Evolutionary conservation across 441 rosid genomes (phyloP), one percentile per base, ranked within the genome.

Genomic region (Arabidopsis hybrid): DNA sequence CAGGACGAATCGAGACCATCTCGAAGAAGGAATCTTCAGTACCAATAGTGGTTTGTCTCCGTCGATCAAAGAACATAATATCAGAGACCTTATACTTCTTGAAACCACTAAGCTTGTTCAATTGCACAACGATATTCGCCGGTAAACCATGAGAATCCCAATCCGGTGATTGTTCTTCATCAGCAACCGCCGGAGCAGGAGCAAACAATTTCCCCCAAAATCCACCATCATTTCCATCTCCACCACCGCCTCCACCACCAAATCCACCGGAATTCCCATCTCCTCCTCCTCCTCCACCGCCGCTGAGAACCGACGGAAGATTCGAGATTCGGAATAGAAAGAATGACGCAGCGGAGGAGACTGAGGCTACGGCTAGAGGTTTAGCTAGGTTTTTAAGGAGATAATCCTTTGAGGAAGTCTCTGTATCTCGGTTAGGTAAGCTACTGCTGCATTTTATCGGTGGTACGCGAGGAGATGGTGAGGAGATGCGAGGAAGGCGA

Each of bases 71-170:
- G 85, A 95, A 95, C 7, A 84, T 42, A 72, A 95, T 89, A 5
- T 92, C 98, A 1, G 99, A 88, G 1, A 91, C 69, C 49, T 92
- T 95, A 67, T 89, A 95, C 60, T 84, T 92, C 78, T 90, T 95
- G 72, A 87, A 87, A 9, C 90, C 95, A 66, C 95, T 92, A 8
- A 95, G 85, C 78, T 91, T 92, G 81, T 75, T 87, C 31, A 92
- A 80, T 77, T 87, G 98, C n/a, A 92, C 88, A 0, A 83, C 77
- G 21, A 90, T 88, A 83, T 92, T 92, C 11, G 89, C 96, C 3
- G 99, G 98, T n/a, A 92, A 70, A 3, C 99, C 98, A 49, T 92
- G 99, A 8, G 95, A 76, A 75, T 95, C 97, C 93, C 93, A 95
- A 18, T 92, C 99, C 42, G 72, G 83, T 8, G 85, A 75, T 50